A percentile compares a stretch with the other conserved stretches of the same genome.
These are phyloP conservation scores for Capsella bursapastoris DNA, from an alignment of 345 rosid species.

Conservation along the genomic window DNA sequence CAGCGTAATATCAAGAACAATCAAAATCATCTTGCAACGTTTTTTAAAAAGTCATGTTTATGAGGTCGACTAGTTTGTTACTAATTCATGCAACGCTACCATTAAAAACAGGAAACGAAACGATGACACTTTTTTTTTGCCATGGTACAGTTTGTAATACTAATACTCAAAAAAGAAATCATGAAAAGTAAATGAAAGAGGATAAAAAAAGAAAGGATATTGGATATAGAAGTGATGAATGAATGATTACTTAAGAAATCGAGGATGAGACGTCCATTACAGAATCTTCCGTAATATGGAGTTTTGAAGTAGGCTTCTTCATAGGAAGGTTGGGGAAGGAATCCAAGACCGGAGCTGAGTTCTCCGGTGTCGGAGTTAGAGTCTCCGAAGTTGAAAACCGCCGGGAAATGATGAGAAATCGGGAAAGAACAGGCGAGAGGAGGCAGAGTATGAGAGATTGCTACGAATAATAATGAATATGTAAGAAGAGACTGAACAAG, in stretches of 20 bases:
- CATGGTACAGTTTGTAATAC: background rate
- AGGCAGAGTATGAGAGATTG: constrained; percentile 15
- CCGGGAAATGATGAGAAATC: constrained; percentile 48
- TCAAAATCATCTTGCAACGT: background rate
- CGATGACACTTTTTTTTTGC: background rate
- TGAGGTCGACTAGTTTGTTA: constrained; percentile 15
- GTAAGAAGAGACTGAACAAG: constrained; percentile 3
- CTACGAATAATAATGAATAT: constrained; percentile 1
- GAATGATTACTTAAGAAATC: constrained; percentile 54
- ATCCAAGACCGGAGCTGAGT: constrained; percentile 50
- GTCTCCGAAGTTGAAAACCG: constrained; percentile 64
- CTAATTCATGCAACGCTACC: background rate
- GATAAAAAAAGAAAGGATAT: background rate
- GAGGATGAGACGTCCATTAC: constrained; percentile 59
- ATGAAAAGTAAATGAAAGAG: background rate
- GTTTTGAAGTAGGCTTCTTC: constrained; percentile 48
- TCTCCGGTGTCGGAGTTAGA: constrained; percentile 66
- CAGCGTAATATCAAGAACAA: constrained; percentile 8
- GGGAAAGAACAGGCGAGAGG: constrained; percentile 29
- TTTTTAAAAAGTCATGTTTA: background rate
- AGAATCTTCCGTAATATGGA: constrained; percentile 53
- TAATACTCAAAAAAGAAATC: background rate
- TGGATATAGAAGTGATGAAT: background rate
- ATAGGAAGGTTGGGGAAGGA: constrained; percentile 42
- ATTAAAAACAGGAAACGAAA: background rate